Evolutionary conservation across 306 rosid species (phyloP), one percentile per base, ranked within the genome.

Genomic region (Styphnolobium japonicum): DNA sequence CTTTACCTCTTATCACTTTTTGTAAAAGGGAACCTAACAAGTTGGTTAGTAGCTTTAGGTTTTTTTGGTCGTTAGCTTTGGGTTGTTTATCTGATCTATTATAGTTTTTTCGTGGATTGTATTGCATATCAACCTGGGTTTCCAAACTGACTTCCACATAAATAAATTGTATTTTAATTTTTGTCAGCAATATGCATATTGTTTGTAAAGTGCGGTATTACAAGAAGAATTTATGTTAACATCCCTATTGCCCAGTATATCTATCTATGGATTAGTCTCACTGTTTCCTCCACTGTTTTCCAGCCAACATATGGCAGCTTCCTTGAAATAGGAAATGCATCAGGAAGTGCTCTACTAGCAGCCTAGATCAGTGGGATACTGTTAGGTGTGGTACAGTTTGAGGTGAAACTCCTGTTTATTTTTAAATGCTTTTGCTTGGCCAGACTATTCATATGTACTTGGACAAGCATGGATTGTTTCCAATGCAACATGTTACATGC

Each of bases 251-350:
- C 40, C 8, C 40, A 10, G 36, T 27, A 58, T 15, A 65, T 76
- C 29, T 75, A 25, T 45, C 34, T 72, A 60, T 7, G 55, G 10
- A 69, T 67, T 40, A 19, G 42, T 65, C 75, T 82, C 63, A 72
- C 76, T 56, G 71, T 55, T 45, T 57, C 27, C 14, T 34, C 70
- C 48, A 4, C 48, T 80, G 43, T 78, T 67, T 86, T 86, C 37
- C 88, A 94, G 98, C 77, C 89, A 85, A 79, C 83, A 14, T 88
- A 91, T 42, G 56, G 75, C 70, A 51, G 82, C 84, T 91, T 92
- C 82, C 97, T 92, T 75, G 94, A 94, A 71, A 80, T 76, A 70
- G 91, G 87, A 71, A 89, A 76, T 73, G 69, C 71, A 16, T 67
- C 90, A 11, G 92, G 87, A 75, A 85, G 84, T 77, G 84, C 80